Conservation (phyloP, 2,329 filamentous ascomycete species). For the Hypocrella siamensis region DNA sequence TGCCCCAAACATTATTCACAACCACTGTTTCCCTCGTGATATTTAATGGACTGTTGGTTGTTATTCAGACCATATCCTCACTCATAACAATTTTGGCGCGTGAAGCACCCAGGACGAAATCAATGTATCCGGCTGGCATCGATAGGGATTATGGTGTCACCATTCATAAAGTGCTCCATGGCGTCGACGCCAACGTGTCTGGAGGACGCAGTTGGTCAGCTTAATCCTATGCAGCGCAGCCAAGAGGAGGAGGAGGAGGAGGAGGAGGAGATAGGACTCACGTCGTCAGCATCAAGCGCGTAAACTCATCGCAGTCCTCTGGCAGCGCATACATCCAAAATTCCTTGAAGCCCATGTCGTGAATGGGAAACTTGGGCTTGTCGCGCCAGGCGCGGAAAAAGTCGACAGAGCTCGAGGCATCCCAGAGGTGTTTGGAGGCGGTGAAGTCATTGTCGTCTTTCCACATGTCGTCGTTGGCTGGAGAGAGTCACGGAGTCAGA, state of each 20-base stretch:
- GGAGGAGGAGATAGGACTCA: slow-evolving; percentile 10
- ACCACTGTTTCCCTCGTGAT: too few species aligned
- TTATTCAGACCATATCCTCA: too few species aligned
- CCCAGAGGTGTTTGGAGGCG: slow-evolving; percentile 26
- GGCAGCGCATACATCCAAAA: slow-evolving; percentile 20
- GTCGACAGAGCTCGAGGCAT: slow-evolving; percentile 21
- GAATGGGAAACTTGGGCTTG: slow-evolving; percentile 20
- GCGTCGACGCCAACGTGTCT: slow-evolving; percentile 20
- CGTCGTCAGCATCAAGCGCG: slow-evolving; percentile 20
- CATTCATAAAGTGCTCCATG: slow-evolving; percentile 20
- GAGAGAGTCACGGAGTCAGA: background rate
- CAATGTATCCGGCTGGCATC: slow-evolving; percentile 1
- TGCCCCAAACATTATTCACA: too few species aligned
- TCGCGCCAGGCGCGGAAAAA: slow-evolving; percentile 29
- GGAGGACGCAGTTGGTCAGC: background rate
- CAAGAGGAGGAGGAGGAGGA: too few species aligned
- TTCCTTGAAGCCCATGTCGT: slow-evolving; percentile 18
- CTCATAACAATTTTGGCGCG: slow-evolving; percentile 1
- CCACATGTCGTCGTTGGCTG: slow-evolving; percentile 5
- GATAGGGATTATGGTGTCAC: slow-evolving; percentile 9
- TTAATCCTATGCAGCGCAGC: too few species aligned
- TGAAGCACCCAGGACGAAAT: background rate
- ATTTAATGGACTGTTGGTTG: too few species aligned
- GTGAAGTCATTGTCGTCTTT: slow-evolving; percentile 13
- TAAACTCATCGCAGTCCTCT: slow-evolving; percentile 23